These are phyloP conservation scores for Neurospora hispaniola DNA, from an alignment of 495 filamentous ascomycete genomes.

Conservation along the genomic window DNA sequence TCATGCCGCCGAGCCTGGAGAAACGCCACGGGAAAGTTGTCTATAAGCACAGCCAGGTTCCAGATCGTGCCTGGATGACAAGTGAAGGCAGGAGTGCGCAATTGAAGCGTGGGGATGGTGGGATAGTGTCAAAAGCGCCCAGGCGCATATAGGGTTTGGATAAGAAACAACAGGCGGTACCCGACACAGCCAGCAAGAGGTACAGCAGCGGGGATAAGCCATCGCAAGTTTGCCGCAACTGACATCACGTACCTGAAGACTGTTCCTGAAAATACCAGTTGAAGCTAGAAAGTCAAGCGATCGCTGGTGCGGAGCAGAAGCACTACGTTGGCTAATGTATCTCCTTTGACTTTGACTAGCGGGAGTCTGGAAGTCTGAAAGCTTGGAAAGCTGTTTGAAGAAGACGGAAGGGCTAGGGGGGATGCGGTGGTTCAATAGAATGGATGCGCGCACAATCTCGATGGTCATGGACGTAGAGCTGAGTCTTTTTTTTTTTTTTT, in stretches of 20 bases:
- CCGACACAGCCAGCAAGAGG: not conserved
- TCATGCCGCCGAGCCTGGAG: not conserved
- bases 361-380: not conserved
- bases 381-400: not conserved
- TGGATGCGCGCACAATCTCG: not conserved
- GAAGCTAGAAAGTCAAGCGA: not conserved
- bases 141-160: not conserved
- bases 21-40: not conserved
- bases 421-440: not conserved
- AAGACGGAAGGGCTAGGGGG: not conserved
- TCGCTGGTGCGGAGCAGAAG: not conserved
- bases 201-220: not conserved
- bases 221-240: no score
- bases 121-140: not conserved
- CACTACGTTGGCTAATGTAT: not conserved
- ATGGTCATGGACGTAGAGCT: not conserved
- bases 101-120: not conserved
- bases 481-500: no score
- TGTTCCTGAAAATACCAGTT: not conserved
- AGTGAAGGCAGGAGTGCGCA: not conserved
- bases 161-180: not conserved
- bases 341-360: not conserved
- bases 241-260: not conserved
- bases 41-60: not conserved
- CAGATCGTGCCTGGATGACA: not conserved